Conservation (phyloP, 192 early-diverging fungal genomes). For the Pecoramyces ruminantium region DNA sequence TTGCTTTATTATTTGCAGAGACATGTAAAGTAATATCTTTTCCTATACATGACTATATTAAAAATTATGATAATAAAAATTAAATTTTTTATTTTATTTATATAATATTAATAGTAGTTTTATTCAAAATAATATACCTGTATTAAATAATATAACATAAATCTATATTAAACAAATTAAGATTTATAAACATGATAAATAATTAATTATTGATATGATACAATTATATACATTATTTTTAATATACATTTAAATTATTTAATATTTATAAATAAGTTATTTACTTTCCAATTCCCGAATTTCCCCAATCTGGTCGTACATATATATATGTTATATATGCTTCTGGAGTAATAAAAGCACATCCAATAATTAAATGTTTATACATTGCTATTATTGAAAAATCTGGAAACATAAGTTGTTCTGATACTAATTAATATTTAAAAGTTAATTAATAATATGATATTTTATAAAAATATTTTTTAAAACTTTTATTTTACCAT, state of each 20-base stretch:
- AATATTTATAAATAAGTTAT: slow-evolving; percentile 6
- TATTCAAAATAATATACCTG: slow-evolving; percentile 20
- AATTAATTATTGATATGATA: too few species aligned
- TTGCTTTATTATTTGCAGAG: slow-evolving; percentile 77
- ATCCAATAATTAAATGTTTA: slow-evolving; percentile 61
- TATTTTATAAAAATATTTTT: background rate
- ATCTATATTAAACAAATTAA: too few species aligned
- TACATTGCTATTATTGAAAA: slow-evolving; percentile 73
- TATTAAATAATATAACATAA: slow-evolving; percentile 72
- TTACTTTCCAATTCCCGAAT: slow-evolving; percentile 63
- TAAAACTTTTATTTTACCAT: slow-evolving; percentile 23
- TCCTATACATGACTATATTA: slow-evolving; percentile 23
- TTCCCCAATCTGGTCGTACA: slow-evolving; percentile 69
- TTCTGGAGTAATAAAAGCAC: slow-evolving; percentile 82
- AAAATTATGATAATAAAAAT: background rate
- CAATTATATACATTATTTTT: too few species aligned
- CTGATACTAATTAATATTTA: slow-evolving; percentile 44
- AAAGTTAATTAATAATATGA: slow-evolving; percentile 12
- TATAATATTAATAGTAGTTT: too few species aligned
- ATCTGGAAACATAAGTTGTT: slow-evolving; percentile 64
- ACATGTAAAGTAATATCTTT: slow-evolving; percentile 87
- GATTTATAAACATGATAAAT: too few species aligned
- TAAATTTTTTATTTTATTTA: background rate
- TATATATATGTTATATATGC: slow-evolving; percentile 80
- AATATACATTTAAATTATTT: background rate